A percentile compares a stretch with the other conserved stretches of the same genome.
phyloP scores from a whole-genome alignment of 768 basidiomycete genomes.

The Kwoniella europaea region DNA sequence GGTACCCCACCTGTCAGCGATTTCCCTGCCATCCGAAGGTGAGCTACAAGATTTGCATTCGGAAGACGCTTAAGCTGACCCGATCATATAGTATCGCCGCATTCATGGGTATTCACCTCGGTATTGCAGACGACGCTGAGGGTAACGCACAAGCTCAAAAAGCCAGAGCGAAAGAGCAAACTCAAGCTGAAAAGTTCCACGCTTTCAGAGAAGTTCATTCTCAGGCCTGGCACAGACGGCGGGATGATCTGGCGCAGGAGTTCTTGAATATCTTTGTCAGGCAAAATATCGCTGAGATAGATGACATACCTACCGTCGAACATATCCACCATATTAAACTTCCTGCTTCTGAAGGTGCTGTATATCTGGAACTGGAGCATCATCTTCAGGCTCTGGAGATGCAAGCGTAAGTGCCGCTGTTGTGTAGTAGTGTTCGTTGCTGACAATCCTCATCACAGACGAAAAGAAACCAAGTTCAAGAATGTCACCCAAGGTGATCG shows the following conservation, averaged over 20 bases:
- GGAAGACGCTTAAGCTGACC: conserved; percentile 9
- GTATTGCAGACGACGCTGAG: conserved; percentile 85
- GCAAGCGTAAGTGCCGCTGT: conserved; percentile 59
- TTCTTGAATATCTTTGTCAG: conserved; percentile 57
- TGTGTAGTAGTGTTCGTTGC: conserved; percentile 42
- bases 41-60: conserved; percentile 1
- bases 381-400: conserved; percentile 89
- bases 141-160: conserved; percentile 75
- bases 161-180: conserved; percentile 80
- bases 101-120: conserved; percentile 86
- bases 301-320: conserved; percentile 82
- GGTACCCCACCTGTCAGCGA: conserved; percentile 93
- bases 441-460: conserved; percentile 28
- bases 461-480: conserved; percentile 52
- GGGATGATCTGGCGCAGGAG: conserved; percentile 77
- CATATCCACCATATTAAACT: conserved; percentile 70
- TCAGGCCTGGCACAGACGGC: conserved; percentile 87
- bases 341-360: conserved; percentile 90
- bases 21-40: conserved; percentile 84
- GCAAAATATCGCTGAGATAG: conserved; percentile 94
- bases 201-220: conserved; percentile 95
- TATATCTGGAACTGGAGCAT: conserved; percentile 93
- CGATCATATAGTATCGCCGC: conserved; percentile 66
- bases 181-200: conserved; percentile 90
- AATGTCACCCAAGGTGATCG: conserved; percentile 64